phyloP scores from a whole-genome alignment of 768 basidiomycete species.

The Lyophyllum semitale region DNA sequence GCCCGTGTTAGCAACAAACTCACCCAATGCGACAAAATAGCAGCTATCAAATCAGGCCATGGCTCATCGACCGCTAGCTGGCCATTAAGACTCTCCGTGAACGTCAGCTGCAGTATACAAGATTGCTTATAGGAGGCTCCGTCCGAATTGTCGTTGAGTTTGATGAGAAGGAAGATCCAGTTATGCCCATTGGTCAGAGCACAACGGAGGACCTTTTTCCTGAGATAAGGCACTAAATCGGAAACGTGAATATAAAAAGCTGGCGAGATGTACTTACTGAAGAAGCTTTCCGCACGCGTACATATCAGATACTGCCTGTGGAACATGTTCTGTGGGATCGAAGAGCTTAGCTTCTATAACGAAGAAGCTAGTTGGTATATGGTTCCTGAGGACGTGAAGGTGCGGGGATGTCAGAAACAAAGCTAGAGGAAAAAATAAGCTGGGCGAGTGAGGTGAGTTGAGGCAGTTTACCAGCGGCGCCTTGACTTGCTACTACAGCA shows the following conservation, averaged over 20 bases:
- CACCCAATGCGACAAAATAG: slow-evolving; percentile 18
- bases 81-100: not conserved
- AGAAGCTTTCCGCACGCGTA: slow-evolving; percentile 18
- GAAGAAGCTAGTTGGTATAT: slow-evolving; percentile 7
- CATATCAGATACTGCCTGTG: slow-evolving; percentile 20
- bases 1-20: not conserved
- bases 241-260: not conserved
- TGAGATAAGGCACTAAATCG: not conserved
- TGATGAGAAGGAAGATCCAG: slow-evolving; percentile 23
- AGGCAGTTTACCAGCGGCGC: slow-evolving; percentile 8
- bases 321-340: slow-evolving; percentile 9
- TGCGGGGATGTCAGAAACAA: not conserved
- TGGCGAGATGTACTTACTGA: slow-evolving; percentile 5
- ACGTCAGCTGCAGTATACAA: not conserved
- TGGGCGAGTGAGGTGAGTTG: not conserved
- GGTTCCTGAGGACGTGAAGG: not conserved
- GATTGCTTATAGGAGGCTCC: slow-evolving; percentile 18
- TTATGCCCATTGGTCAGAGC: slow-evolving; percentile 18
- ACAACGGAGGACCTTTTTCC: slow-evolving; percentile 18
- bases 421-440: slow-evolving; percentile 6
- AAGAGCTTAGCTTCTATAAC: slow-evolving; percentile 18
- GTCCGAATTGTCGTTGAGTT: slow-evolving; percentile 15
- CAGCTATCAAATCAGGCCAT: slow-evolving; percentile 16
- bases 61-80: not conserved
- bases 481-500: slow-evolving; percentile 10